Conservation (phyloP, 257 asterid genomes). For the Solanum piurae region DNA sequence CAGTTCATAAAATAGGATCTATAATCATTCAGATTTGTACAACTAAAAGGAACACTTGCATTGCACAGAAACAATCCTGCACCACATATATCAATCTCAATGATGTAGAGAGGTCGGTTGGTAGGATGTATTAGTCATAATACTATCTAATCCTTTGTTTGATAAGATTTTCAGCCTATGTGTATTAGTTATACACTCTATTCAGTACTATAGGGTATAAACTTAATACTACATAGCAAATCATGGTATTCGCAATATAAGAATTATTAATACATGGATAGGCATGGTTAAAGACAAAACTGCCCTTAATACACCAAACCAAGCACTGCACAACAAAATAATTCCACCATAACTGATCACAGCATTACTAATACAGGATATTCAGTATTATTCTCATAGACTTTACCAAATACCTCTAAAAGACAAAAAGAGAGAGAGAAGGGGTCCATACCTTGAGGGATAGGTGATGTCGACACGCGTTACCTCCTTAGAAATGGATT, state of each 20-base stretch:
- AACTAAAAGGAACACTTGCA: neutral
- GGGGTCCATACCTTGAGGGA: constrained; percentile 52
- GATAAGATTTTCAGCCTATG: neutral
- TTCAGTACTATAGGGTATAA: neutral
- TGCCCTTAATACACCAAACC: neutral
- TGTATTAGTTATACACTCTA: neutral
- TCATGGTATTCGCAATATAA: neutral
- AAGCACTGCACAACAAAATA: neutral
- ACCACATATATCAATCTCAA: neutral
- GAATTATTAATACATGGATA: neutral
- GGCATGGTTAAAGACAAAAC: neutral
- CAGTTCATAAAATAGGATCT: neutral
- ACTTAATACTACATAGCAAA: neutral
- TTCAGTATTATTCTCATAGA: neutral
- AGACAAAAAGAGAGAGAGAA: neutral
- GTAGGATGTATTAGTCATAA: neutral
- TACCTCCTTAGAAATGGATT: constrained; percentile 79
- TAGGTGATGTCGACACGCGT: constrained; percentile 51
- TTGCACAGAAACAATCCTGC: neutral
- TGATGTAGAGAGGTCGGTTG: neutral
- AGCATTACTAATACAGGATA: neutral
- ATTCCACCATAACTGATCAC: neutral
- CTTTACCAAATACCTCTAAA: neutral
- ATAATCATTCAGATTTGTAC: neutral
- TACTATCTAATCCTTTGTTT: neutral